Base-by-base conservation (phyloP, 495 filamentous ascomycete genomes). In the Penicillium soppii region DNA sequence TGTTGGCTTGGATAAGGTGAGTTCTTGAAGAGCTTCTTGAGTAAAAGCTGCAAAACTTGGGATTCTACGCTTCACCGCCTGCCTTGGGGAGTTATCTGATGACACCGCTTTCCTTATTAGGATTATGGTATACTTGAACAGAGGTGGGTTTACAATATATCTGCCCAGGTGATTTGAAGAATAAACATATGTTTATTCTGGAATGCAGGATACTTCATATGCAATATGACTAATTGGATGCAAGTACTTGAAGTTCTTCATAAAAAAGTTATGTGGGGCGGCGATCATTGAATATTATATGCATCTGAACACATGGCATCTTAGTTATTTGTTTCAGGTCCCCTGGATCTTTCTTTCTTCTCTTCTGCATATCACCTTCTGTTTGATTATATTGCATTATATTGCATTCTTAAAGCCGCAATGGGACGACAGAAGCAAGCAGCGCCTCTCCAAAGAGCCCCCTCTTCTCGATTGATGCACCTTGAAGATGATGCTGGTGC, bases 391-490 rank as follows among this genome's bases (percentile, higher is more conserved):
- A 17, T 56, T 45, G 37, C n/a, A 29, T 27, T n/a, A n/a, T n/a
- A n/a, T 46, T 44, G 17, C 10, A 17, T 48, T 44, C 7, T 13
- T n/a, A n/a, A n/a, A n/a, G n/a, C 37, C 42, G 48, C 59, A 59
- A 91, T 91, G 88, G 87, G 86, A 53, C 81, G 87, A 54, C 77
- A 77, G 50, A 91, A 91, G 65, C 85, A 88, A 73, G 62, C 80
- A 32, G 76, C 76, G 48, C 86, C 88, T 10, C 61, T 87, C 39
- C 82, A 83, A 64, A 78, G 87, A 63, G 77, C 81, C 46, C 70
- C 80, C 1, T 89, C 86, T 10, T 86, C 83, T 9, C 81, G 87
- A 52, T 80, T 82, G 57, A 69, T 71, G 66, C 58, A 75, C 56
- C 59, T 53, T n/a, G 63, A 66, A n/a, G 57, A 67, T 22, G 66